Evolutionary conservation across 192 early-diverging fungal genomes (phyloP).

Genomic region (Rhizoclosmatium globosum): DNA sequence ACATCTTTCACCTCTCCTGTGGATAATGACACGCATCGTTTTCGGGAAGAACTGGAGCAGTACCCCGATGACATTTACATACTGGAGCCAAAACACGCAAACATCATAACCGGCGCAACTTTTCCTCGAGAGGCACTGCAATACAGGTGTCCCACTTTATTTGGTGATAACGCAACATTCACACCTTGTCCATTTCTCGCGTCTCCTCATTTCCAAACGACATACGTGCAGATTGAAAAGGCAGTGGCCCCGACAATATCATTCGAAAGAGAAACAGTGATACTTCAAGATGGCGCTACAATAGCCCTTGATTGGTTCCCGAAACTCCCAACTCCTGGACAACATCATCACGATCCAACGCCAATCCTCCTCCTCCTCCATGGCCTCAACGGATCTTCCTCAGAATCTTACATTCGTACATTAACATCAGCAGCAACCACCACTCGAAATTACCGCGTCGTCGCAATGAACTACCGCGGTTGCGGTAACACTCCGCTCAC

Average conservation of each 20-base stretch:
- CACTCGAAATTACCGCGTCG: constrained; percentile 66
- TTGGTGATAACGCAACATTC: constrained; percentile 7
- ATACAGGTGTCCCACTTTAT: constrained; percentile 12
- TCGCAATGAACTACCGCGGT: constrained; percentile 91
- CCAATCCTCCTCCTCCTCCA: constrained; percentile 86
- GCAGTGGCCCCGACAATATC: not conserved
- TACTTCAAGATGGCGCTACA: constrained; percentile 81
- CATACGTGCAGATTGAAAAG: constrained; percentile 15
- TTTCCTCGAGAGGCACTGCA: constrained; percentile 5
- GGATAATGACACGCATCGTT: constrained; percentile 7
- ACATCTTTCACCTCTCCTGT: constrained; percentile 4
- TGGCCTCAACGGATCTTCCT: constrained; percentile 91
- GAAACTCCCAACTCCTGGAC: constrained; percentile 34
- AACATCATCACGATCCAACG: constrained; percentile 45
- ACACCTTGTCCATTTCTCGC: not conserved
- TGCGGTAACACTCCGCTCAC: constrained; percentile 83
- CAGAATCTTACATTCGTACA: constrained; percentile 86
- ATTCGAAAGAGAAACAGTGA: constrained; percentile 53
- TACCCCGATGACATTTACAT: not conserved
- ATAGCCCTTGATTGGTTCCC: constrained; percentile 90
- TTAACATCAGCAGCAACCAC: constrained; percentile 52
- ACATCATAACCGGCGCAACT: not conserved
- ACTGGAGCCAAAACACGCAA: not conserved
- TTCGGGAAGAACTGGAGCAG: not conserved
- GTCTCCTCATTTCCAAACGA: constrained; percentile 17